Evolutionary conservation across 116 monocot genomes (phyloP), one percentile per base, ranked within the genome.

Genomic region (Posidonia oceanica): DNA sequence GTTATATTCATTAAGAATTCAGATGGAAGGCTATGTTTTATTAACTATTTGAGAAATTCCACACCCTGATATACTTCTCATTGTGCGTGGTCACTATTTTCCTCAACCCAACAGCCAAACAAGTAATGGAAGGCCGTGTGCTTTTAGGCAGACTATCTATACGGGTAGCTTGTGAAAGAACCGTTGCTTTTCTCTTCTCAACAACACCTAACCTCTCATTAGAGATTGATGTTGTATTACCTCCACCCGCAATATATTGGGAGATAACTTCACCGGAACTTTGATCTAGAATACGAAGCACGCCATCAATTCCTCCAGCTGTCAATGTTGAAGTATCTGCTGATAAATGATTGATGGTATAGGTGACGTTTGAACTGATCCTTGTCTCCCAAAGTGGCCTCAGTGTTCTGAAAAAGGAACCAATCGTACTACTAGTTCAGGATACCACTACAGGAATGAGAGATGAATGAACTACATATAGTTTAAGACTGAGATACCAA

Each of bases 61-160:
- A 97, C 37, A 89, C 29, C 61, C 87, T 78, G 53, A 92, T 77
- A 59, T 83, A 85, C 29, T 83, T 87, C 10, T 85, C 85, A 68
- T 81, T 80, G 71, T 97, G 88, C 36, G 81, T 75, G 13, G 97
- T 89, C 3, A 91, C 87, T n/a, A 97, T 76, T 68, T 89, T 97
- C 40, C 79, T 87, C 77, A 87, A 82, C 17, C 97, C 97, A 37
- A 97, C 87, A 4, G 85, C 81, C 40, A 92, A 70, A 59, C 83
- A 77, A 3, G 87, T 85, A 48, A 97, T 97, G 56, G 82, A 77
- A 74, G 89, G 83, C 3, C 97, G 80, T 10, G 54, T 54, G 18
- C 16, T 57, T 74, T 80, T 85, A 11, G 89, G 83, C 54, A 97
- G 79, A 39, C 59, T 70, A 67, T 92, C 91, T n/a, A 97, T 60